These are phyloP conservation scores for Lippia alba DNA, from an alignment of 305 asterid species.

Conservation along the genomic window DNA sequence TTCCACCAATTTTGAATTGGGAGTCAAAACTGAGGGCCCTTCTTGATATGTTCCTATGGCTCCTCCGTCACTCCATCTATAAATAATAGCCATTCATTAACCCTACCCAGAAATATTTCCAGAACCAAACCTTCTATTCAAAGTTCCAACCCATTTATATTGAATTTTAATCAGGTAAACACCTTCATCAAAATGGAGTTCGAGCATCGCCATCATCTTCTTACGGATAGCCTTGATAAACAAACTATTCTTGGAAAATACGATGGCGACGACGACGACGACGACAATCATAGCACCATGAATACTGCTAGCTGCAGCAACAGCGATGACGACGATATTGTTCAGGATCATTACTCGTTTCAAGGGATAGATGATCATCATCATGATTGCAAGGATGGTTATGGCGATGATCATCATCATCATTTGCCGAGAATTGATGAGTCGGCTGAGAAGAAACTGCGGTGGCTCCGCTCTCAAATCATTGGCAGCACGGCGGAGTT, in stretches of 20 bases:
- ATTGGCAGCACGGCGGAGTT: conserved; percentile 52
- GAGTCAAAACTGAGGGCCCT: too few species aligned
- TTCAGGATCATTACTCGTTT: not conserved
- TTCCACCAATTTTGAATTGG: too few species aligned
- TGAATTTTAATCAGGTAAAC: too few species aligned
- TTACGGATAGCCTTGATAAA: not conserved
- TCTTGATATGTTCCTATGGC: too few species aligned
- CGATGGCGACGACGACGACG: not conserved
- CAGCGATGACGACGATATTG: not conserved
- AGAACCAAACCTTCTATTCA: too few species aligned
- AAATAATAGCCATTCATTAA: too few species aligned
- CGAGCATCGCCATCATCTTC: not conserved
- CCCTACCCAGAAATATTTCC: too few species aligned
- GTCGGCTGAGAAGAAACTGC: conserved; percentile 45
- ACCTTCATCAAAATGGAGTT: conserved; percentile 9
- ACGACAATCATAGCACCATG: not conserved
- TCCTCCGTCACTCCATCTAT: too few species aligned
- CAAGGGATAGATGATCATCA: conserved; percentile 19
- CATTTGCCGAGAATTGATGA: conserved; percentile 26
- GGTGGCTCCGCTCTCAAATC: conserved; percentile 71
- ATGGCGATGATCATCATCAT: conserved; percentile 15
- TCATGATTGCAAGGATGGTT: not conserved
- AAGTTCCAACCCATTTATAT: too few species aligned
- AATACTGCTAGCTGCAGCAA: not conserved
- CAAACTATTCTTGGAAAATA: not conserved